Base-by-base conservation (phyloP, 1,284 basidiomycete genomes). In the Ganoderma boninense region DNA sequence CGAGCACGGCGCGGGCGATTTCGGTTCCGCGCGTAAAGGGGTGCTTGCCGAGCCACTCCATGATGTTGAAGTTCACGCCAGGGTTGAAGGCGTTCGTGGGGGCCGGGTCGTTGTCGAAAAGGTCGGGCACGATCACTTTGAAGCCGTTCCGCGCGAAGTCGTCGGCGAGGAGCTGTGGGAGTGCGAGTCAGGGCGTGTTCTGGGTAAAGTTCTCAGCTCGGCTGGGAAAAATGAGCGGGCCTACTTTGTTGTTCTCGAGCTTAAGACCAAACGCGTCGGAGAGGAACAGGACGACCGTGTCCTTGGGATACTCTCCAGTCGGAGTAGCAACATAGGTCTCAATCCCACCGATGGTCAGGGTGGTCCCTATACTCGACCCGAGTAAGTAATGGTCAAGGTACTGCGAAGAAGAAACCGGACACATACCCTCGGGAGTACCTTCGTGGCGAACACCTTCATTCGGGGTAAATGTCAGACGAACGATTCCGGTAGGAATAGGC, bases 81-180 rank as follows among this genome's bases (percentile, higher is more conserved):
- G 70, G 62, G 59, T 64, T 43, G 40, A 78, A 68, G 49, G 66
- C 74, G 43, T 75, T 66, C 16, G 38, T 60, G 35, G 82, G 76
- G 46, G 85, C 64, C 2, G 83, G 62, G 65, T 88, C 87, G 42
- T 81, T 82, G 60, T 83, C 77, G 64, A 89, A 77, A 71, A 84
- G 78, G 75, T 89, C 87, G 42, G 84, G 81, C 13, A 84, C 69
- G 67, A 86, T 80, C 42, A 84, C 83, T 73, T 84, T 83, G 79
- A 84, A 86, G 40, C 87, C 87, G 75, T 87, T 85, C 46, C 80
- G 82, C n/a, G 88, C 88, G 77, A 85, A 89, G 74, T 85, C 85
- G 75, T 89, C 88, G 26, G 84, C 86, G 64, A 84, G 77, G n/a
- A 84, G 78, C 82, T 83, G 70, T 20, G 49, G n/a, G 32, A 32